phyloP scores from a whole-genome alignment of 768 basidiomycete species.

The Lactarius evosmus region DNA sequence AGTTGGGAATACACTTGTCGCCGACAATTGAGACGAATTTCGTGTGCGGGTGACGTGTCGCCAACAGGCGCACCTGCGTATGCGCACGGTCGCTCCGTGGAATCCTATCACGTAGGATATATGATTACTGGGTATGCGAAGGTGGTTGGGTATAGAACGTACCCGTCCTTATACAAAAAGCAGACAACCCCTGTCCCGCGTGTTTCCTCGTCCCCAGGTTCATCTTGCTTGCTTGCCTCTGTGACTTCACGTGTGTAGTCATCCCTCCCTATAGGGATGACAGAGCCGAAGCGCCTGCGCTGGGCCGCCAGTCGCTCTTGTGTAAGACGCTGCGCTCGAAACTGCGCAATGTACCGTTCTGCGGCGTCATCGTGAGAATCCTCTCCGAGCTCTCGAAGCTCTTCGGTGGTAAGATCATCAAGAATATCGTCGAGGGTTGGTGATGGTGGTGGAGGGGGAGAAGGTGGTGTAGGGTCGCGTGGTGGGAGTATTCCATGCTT shows the following conservation, averaged over 20 bases:
- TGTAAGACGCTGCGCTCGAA: conserved; percentile 58
- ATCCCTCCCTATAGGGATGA: conserved; percentile 86
- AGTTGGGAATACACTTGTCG: conserved; percentile 92
- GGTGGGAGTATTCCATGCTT: conserved; percentile 90
- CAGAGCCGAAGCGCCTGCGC: conserved; percentile 71
- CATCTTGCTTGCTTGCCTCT: conserved; percentile 75
- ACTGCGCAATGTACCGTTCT: conserved; percentile 66
- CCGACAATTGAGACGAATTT: conserved; percentile 97
- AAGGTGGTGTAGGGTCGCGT: conserved; percentile 58
- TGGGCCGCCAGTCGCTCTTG: conserved; percentile 58
- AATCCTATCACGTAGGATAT: conserved; percentile 46
- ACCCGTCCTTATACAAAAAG: conserved; percentile 95
- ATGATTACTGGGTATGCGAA: background rate
- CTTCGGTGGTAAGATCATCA: conserved; percentile 56
- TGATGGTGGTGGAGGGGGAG: conserved; percentile 79
- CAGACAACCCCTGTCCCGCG: conserved; percentile 91
- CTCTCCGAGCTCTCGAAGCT: conserved; percentile 67
- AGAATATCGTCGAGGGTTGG: conserved; percentile 68
- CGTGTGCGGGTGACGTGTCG: conserved; percentile 80
- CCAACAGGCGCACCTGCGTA: conserved; percentile 65
- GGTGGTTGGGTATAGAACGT: conserved; percentile 34
- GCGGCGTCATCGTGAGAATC: conserved; percentile 74
- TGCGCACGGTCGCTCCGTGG: conserved; percentile 76
- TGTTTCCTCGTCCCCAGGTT: conserved; percentile 59
- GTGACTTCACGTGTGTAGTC: conserved; percentile 96